Evolutionary conservation across 2,329 filamentous ascomycete species (phyloP), one percentile per base, ranked within the genome.

Genomic region (Fusarium azukiicola): DNA sequence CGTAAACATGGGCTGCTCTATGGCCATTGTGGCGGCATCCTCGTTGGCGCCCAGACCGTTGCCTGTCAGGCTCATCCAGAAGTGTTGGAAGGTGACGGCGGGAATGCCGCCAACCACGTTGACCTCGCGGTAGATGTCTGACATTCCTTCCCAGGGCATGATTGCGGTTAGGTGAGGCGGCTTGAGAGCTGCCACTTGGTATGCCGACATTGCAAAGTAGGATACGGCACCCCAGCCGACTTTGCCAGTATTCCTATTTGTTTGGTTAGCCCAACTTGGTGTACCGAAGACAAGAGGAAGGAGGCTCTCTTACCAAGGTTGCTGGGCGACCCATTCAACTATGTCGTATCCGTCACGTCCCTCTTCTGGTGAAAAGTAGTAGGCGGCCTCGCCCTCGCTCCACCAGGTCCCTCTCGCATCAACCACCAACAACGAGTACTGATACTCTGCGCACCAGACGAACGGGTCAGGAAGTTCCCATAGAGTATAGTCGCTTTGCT

Each of bases 31-130:
- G 21, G 72, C 72, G 16, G 71, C 67, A 36, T 71, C 72, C 16
- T 74, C 72, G 21, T 42, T 71, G 13, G 19, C 14, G 2, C 50
- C 50, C 14, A 74, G 23, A 9, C 72, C 72, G 63, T 74, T 74
- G 9, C 68, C 72, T 10, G 72, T 71, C 68, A 74, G 19, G 44
- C 71, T 54, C 72, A 74, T 74, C 72, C 68, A 74, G n/a, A 74
- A 68, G 7, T 74, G 52, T 16, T 74, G 72, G 17, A 74, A 74
- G 3, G 72, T 32, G 6, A 67, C 50, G 12, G 49, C 63, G 19
- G 72, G 72, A n/a, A 74, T 74, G 6, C 72, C 72, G 11, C 71
- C 71, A 14, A 58, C 54, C 3, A 36, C 16, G 40, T 73, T 73
- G n/a, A 68, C 67, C 66, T 73, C 71, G 10, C 71, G 71, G 44